Percentiles rank a stretch among this genome's conserved stretches.
phyloP scores from a whole-genome alignment of 164 flowering plant species.

The Sedum album region DNA sequence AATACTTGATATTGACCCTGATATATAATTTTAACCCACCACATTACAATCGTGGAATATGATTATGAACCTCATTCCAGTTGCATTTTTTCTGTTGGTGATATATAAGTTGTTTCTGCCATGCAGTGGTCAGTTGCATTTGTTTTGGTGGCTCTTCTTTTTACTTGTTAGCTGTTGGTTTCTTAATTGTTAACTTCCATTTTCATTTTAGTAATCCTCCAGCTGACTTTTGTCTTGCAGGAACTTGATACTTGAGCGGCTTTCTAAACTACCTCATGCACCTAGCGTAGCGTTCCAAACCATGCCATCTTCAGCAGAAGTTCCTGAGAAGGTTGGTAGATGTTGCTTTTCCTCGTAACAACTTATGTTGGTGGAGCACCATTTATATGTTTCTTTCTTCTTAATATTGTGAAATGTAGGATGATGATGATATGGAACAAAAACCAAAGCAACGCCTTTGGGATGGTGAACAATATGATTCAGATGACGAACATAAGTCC shows the following conservation, averaged over 20 bases:
- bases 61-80: background rate
- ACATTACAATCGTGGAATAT: background rate
- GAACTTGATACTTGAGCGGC: conserved; percentile 64
- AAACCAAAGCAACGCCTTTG: conserved; percentile 14
- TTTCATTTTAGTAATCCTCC: background rate
- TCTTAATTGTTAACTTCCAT: background rate
- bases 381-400: background rate
- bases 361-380: background rate
- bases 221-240: conserved; percentile 22
- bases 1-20: background rate
- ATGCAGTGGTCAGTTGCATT: background rate
- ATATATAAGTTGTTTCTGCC: background rate
- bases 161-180: background rate
- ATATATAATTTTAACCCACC: background rate
- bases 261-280: conserved; percentile 58
- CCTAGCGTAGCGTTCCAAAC: conserved; percentile 82
- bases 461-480: conserved; percentile 2
- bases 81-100: background rate
- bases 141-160: background rate
- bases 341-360: background rate
- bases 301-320: conserved; percentile 47
- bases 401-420: conserved; percentile 27
- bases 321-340: conserved; percentile 63
- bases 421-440: conserved; percentile 58
- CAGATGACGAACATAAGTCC: conserved; percentile 17